phyloP scores from a whole-genome alignment of 2,329 filamentous ascomycete species.

The Aureobasidium sp. region DNA sequence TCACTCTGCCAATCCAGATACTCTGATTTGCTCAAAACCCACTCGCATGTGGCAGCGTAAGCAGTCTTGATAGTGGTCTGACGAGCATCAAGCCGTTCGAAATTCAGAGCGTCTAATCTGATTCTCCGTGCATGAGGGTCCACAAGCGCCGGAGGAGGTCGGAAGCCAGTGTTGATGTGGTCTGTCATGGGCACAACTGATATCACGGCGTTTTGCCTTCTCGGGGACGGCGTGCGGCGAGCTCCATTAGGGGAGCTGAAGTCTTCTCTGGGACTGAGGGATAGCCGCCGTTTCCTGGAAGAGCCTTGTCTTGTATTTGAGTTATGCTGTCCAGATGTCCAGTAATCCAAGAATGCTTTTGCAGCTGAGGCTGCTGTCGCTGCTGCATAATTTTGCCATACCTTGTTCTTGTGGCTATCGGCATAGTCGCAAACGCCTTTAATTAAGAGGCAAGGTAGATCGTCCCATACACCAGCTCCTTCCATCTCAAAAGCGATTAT shows the following conservation, averaged over 20 bases:
- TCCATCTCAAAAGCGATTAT: conserved; percentile 20
- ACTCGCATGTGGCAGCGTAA: conserved; percentile 36
- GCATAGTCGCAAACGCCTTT: conserved; percentile 18
- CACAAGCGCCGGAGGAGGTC: background rate
- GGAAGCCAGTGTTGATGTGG: background rate
- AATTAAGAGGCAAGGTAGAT: conserved; percentile 16
- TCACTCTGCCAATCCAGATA: conserved; percentile 36
- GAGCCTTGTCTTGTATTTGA: background rate
- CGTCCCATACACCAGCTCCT: conserved; percentile 17
- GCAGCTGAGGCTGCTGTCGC: conserved; percentile 14
- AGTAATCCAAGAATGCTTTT: conserved; percentile 14
- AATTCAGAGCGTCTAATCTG: background rate
- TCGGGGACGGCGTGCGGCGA: background rate
- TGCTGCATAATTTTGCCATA: conserved; percentile 18
- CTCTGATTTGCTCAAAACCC: conserved; percentile 32
- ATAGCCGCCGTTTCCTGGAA: background rate
- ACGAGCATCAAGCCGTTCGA: conserved; percentile 29
- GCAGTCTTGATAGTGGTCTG: conserved; percentile 32
- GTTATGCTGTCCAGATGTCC: background rate
- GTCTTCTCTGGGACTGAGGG: background rate
- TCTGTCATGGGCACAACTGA: background rate
- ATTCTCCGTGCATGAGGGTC: background rate
- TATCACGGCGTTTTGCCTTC: background rate
- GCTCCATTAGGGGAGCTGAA: no score
- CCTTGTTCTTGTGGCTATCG: conserved; percentile 18